These are phyloP conservation scores for Eucalyptus cloeziana DNA, from an alignment of 345 rosid genomes.

Conservation along the genomic window DNA sequence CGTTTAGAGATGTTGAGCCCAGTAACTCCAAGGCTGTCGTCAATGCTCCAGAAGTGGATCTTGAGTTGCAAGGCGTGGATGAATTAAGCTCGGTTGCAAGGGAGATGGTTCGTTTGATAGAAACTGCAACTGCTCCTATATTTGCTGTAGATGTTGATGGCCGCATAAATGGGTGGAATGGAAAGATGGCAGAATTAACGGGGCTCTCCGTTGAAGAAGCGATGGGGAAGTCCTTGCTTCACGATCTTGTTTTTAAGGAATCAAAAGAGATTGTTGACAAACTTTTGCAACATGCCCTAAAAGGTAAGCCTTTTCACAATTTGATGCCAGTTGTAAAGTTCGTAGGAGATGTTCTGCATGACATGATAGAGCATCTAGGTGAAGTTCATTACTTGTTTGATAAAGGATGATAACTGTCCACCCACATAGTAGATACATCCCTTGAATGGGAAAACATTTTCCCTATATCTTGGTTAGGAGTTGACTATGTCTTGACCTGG, in stretches of 20 bases:
- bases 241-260: conserved; percentile 67
- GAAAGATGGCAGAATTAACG: conserved; percentile 80
- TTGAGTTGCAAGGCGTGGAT: conserved; percentile 69
- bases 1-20: conserved; percentile 67
- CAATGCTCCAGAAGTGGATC: conserved; percentile 32
- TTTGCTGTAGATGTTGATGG: conserved; percentile 89
- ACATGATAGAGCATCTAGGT: neutral
- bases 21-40: conserved; percentile 59
- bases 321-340: neutral
- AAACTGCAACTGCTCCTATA: conserved; percentile 95
- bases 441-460: neutral
- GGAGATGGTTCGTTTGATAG: conserved; percentile 98
- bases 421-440: neutral
- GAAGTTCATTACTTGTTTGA: neutral
- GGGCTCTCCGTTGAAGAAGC: conserved; percentile 91
- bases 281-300: conserved; percentile 64
- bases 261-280: conserved; percentile 61
- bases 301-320: conserved; percentile 32
- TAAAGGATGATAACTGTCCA: neutral
- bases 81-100: conserved; percentile 96
- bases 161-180: conserved; percentile 93
- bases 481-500: neutral
- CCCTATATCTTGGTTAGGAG: neutral
- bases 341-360: neutral
- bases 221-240: conserved; percentile 88